These are phyloP conservation scores for Cladophialophora bantiana DNA, from an alignment of 2,329 filamentous ascomycete species.

Conservation along the genomic window DNA sequence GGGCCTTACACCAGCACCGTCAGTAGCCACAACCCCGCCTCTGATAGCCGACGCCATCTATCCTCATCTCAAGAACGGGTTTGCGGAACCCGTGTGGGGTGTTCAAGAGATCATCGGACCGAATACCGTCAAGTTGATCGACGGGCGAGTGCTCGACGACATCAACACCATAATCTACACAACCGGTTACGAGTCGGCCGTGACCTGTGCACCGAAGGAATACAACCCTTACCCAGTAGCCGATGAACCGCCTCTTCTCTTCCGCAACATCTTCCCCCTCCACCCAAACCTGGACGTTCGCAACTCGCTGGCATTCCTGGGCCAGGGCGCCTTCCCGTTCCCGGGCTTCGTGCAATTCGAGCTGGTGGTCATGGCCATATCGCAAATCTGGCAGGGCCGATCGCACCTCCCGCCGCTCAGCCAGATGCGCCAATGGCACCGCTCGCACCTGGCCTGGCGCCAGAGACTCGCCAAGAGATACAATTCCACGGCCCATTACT, in stretches of 20 bases:
- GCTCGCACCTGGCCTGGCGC: slow-evolving; percentile 46
- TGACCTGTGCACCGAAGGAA: slow-evolving; percentile 41
- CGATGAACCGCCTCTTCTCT: slow-evolving; percentile 47
- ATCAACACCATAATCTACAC: slow-evolving; percentile 48
- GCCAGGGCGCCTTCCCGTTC: slow-evolving; percentile 47
- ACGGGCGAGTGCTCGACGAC: slow-evolving; percentile 30
- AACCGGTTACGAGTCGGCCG: slow-evolving; percentile 46
- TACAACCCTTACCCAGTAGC: slow-evolving; percentile 35
- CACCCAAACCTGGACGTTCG: slow-evolving; percentile 45
- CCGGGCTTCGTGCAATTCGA: slow-evolving; percentile 53
- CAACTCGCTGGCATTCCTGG: slow-evolving; percentile 55
- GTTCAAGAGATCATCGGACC: slow-evolving; percentile 22
- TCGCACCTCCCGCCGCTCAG: slow-evolving; percentile 47
- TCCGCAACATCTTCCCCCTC: slow-evolving; percentile 55
- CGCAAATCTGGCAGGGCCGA: slow-evolving; percentile 54
- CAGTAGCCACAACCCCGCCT: slow-evolving; percentile 5
- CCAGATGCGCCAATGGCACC: slow-evolving; percentile 50
- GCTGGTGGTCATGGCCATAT: slow-evolving; percentile 55
- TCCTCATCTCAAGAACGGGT: slow-evolving; percentile 33
- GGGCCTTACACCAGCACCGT: slow-evolving; percentile 19
- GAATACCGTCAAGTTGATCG: slow-evolving; percentile 17
- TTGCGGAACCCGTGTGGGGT: slow-evolving; percentile 22
- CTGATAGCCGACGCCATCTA: slow-evolving; percentile 41
- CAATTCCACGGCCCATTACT: slow-evolving; percentile 30
- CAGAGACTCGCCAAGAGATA: neutral